Conservation (phyloP, 192 early-diverging fungal genomes). For the Gamsiella multidivaricata region DNA sequence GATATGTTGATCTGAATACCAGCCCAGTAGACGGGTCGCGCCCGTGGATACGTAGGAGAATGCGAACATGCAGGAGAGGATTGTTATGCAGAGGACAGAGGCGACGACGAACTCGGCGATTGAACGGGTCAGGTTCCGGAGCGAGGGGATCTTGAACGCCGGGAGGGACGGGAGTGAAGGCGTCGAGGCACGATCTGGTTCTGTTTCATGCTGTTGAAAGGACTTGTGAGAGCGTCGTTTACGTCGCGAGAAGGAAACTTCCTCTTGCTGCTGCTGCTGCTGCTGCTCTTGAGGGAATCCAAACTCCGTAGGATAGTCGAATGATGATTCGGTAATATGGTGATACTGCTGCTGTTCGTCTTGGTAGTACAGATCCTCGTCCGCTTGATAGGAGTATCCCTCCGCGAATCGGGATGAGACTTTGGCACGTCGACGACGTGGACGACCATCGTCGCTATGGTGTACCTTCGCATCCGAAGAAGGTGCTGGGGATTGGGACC, state of each 20-base stretch:
- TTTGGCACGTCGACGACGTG: too few relatives aligned
- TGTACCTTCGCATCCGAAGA: slow-evolving; percentile 10
- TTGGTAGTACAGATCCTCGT: not conserved
- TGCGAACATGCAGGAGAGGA: slow-evolving; percentile 35
- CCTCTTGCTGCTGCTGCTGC: too few relatives aligned
- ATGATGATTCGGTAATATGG: not conserved
- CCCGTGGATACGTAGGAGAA: slow-evolving; percentile 44
- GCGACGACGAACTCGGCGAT: slow-evolving; percentile 33
- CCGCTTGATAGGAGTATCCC: too few relatives aligned
- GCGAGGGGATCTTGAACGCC: slow-evolving; percentile 28
- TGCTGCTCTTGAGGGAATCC: too few relatives aligned
- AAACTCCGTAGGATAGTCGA: too few relatives aligned
- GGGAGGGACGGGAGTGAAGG: not conserved
- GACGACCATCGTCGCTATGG: too few relatives aligned
- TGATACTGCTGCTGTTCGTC: not conserved
- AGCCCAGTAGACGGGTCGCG: slow-evolving; percentile 29
- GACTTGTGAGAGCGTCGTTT: slow-evolving; percentile 5
- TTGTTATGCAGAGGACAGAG: slow-evolving; percentile 25
- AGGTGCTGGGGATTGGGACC: too few relatives aligned
- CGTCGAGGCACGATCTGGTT: not conserved
- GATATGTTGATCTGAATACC: slow-evolving; percentile 45
- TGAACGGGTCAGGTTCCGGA: slow-evolving; percentile 19
- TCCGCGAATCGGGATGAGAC: too few relatives aligned
- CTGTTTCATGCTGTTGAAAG: not conserved
- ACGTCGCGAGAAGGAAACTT: not conserved